Percentiles rank a stretch among this genome's conserved stretches.
These are phyloP conservation scores for Setaria viridis DNA, from an alignment of 202 grass and related monocot genomes.

Conservation along the genomic window DNA sequence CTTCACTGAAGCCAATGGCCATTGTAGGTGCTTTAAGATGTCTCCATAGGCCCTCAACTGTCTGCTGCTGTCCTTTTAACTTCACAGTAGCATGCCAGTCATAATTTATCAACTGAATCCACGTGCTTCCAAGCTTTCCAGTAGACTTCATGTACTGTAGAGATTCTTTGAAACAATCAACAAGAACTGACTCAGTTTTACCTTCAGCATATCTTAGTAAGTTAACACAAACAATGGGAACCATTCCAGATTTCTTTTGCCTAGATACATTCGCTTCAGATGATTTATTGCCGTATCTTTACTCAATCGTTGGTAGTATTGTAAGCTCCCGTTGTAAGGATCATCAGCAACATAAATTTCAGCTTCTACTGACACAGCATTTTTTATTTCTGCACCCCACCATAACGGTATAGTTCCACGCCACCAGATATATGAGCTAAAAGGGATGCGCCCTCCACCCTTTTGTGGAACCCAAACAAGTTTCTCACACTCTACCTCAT, in stretches of 20 bases:
- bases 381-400: constrained; percentile 97
- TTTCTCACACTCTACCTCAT: constrained; percentile 98
- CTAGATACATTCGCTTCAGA: constrained; percentile 58
- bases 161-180: constrained; percentile 89
- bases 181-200: constrained; percentile 88
- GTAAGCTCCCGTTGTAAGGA: constrained; percentile 86
- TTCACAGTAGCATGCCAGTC: constrained; percentile 97
- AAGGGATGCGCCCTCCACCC: constrained; percentile 56
- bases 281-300: constrained; percentile 73
- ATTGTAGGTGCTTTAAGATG: constrained; percentile 82
- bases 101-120: constrained; percentile 99
- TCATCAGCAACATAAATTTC: constrained; percentile 95
- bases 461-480: constrained; percentile 79
- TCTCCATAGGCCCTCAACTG: constrained; percentile 90
- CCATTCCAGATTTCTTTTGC: constrained; percentile 78
- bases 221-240: constrained; percentile 95
- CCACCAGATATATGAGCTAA: constrained; percentile 91
- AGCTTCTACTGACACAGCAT: constrained; percentile 72
- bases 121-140: constrained; percentile 73
- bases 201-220: constrained; percentile 83
- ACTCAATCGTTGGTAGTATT: constrained; percentile 88
- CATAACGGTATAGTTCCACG: constrained; percentile 97
- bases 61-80: constrained; percentile 77
- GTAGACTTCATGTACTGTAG: constrained; percentile 71
- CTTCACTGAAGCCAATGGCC: constrained; percentile 94